A percentile compares a stretch with the other conserved stretches of the same genome.
Conservation (phyloP, 2,329 filamentous ascomycete species). For the Parasarocladium wereldwijsianum region DNA sequence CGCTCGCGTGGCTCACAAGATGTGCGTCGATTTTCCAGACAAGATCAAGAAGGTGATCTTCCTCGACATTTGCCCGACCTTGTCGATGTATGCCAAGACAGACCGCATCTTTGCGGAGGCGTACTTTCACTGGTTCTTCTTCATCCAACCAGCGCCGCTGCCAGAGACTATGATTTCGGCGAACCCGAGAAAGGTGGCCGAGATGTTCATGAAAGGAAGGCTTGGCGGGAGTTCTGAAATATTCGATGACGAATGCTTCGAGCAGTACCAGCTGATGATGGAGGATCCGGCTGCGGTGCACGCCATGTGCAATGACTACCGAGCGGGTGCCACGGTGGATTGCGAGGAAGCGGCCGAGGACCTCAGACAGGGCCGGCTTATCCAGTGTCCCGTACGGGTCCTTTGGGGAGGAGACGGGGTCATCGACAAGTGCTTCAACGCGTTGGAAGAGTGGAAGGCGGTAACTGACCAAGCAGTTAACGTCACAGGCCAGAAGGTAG, state of each 20-base stretch:
- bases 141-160: conserved; percentile 35
- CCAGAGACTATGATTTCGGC: conserved; percentile 31
- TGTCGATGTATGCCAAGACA: conserved; percentile 33
- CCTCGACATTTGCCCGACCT: conserved; percentile 39
- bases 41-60: conserved; percentile 27
- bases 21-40: conserved; percentile 30
- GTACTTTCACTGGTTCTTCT: conserved; percentile 46
- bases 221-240: conserved; percentile 18
- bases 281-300: conserved; percentile 25
- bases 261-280: conserved; percentile 26
- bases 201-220: conserved; percentile 25
- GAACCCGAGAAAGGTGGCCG: conserved; percentile 22
- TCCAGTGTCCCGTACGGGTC: conserved; percentile 30
- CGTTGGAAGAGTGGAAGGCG: conserved; percentile 32
- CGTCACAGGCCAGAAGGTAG: conserved; percentile 25
- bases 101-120: conserved; percentile 26
- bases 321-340: conserved; percentile 35
- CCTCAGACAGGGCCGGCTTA: conserved; percentile 23
- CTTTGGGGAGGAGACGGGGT: conserved; percentile 34
- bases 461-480: conserved; percentile 21
- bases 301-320: conserved; percentile 40
- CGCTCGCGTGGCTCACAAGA: conserved; percentile 37
- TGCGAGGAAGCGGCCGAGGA: conserved; percentile 33
- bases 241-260: conserved; percentile 19
- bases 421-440: conserved; percentile 33